A percentile compares a stretch with the other conserved stretches of the same genome.
These are phyloP conservation scores for Trifolium dubium DNA, from an alignment of 306 rosid species.

Conservation along the genomic window DNA sequence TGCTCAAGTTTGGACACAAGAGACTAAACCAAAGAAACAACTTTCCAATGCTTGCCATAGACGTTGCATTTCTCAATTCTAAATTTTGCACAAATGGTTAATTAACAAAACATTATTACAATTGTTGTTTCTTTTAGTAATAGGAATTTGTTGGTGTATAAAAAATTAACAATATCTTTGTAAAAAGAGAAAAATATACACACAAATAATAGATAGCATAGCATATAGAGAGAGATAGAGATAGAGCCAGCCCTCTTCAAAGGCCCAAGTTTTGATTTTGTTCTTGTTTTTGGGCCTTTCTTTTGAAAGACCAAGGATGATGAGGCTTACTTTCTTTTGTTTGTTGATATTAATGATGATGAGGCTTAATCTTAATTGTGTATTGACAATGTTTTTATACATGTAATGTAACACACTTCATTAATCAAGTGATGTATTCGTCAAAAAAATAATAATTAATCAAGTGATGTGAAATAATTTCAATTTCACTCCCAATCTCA, in stretches of 20 bases:
- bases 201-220: conserved; percentile 38
- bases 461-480: conserved; percentile 31
- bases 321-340: conserved; percentile 52
- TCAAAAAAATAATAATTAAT: too few relatives aligned
- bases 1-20: conserved; percentile 72
- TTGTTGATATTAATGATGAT: too few relatives aligned
- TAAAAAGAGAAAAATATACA: conserved; percentile 31
- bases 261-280: conserved; percentile 55
- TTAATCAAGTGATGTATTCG: too few relatives aligned
- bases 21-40: conserved; percentile 66
- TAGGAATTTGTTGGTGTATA: conserved; percentile 45
- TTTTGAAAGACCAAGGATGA: conserved; percentile 61
- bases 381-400: conserved; percentile 32
- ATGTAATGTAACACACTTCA: conserved; percentile 45
- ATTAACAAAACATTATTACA: neutral
- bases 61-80: conserved; percentile 88
- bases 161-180: conserved; percentile 39
- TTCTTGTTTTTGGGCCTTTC: conserved; percentile 60
- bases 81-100: neutral
- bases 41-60: conserved; percentile 63
- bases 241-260: conserved; percentile 73
- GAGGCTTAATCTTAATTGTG: neutral
- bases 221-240: neutral
- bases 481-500: conserved; percentile 26
- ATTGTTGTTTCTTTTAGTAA: conserved; percentile 32